These are phyloP conservation scores for Corylus americana DNA, from an alignment of 306 rosid species.

Conservation along the genomic window DNA sequence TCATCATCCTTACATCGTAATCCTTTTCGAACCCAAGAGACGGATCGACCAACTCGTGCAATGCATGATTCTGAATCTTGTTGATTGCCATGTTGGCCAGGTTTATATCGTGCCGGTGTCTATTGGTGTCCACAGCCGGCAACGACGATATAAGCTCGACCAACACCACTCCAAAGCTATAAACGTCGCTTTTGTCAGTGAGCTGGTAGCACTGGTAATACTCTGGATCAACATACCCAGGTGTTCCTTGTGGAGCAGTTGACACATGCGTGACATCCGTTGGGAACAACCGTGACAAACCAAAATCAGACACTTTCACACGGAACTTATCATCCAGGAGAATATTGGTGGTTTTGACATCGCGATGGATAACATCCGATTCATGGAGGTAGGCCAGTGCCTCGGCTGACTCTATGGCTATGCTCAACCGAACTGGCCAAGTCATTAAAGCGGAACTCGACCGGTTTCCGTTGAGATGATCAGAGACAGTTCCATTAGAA, in stretches of 20 bases:
- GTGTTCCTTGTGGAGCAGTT: conserved; percentile 98
- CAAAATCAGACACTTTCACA: conserved; percentile 94
- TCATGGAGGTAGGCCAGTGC: conserved; percentile 79
- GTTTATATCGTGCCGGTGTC: conserved; percentile 69
- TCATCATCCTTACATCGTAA: conserved; percentile 36
- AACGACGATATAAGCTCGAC: conserved; percentile 79
- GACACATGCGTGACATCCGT: conserved; percentile 77
- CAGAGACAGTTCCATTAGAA: conserved; percentile 88
- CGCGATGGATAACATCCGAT: conserved; percentile 71
- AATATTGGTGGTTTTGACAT: conserved; percentile 86
- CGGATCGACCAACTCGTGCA: conserved; percentile 76
- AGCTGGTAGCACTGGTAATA: conserved; percentile 80
- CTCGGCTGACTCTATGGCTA: conserved; percentile 86
- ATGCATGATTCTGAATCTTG: conserved; percentile 55
- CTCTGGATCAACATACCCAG: conserved; percentile 95
- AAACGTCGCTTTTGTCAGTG: conserved; percentile 82
- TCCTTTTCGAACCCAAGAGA: conserved; percentile 60
- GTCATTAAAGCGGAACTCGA: conserved; percentile 43
- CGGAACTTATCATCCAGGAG: conserved; percentile 59
- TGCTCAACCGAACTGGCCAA: conserved; percentile 69
- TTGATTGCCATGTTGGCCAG: conserved; percentile 69
- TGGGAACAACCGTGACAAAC: conserved; percentile 79
- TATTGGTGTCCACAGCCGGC: conserved; percentile 75
- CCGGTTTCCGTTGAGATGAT: conserved; percentile 66
- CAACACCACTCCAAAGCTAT: conserved; percentile 88